Percentiles rank a stretch among this genome's conserved stretches.
phyloP scores from a whole-genome alignment of 176 grass and related monocot species.

The Ampelocalamus luodianensis region DNA sequence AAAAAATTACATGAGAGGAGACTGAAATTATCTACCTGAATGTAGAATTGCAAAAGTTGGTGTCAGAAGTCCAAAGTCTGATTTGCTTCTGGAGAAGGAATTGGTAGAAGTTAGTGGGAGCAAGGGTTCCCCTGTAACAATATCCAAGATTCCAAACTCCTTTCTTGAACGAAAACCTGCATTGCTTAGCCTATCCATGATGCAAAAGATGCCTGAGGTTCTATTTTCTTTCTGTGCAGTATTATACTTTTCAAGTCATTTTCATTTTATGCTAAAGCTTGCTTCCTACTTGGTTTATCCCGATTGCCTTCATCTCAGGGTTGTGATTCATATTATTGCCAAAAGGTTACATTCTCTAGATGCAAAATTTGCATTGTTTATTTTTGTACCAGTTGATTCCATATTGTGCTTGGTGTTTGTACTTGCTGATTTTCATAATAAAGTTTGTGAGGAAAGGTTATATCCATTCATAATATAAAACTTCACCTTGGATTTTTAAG shows the following conservation, averaged over 20 bases:
- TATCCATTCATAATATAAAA: background rate
- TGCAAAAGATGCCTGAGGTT: constrained; percentile 64
- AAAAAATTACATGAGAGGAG: constrained; percentile 28
- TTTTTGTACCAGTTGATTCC: background rate
- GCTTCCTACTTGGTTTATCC: constrained; percentile 42
- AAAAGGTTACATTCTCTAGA: constrained; percentile 15
- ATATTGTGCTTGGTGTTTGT: constrained; percentile 26
- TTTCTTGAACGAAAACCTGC: constrained; percentile 50
- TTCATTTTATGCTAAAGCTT: constrained; percentile 27
- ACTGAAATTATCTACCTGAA: constrained; percentile 43
- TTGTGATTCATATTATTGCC: constrained; percentile 24
- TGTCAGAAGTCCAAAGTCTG: constrained; percentile 47
- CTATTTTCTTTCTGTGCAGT: constrained; percentile 28
- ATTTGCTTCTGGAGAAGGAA: constrained; percentile 45
- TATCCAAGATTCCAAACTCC: constrained; percentile 36
- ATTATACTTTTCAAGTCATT: constrained; percentile 28
- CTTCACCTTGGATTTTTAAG: background rate
- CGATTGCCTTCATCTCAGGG: background rate
- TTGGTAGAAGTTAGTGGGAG: constrained; percentile 43
- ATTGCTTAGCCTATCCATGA: constrained; percentile 57
- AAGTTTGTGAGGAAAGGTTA: constrained; percentile 8
- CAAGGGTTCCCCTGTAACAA: constrained; percentile 47
- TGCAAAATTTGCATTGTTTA: constrained; percentile 30
- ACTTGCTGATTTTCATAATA: constrained; percentile 26
- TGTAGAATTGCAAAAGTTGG: constrained; percentile 62